Conservation (phyloP, 805 yeast species). For the Ogataea pignaliae region DNA sequence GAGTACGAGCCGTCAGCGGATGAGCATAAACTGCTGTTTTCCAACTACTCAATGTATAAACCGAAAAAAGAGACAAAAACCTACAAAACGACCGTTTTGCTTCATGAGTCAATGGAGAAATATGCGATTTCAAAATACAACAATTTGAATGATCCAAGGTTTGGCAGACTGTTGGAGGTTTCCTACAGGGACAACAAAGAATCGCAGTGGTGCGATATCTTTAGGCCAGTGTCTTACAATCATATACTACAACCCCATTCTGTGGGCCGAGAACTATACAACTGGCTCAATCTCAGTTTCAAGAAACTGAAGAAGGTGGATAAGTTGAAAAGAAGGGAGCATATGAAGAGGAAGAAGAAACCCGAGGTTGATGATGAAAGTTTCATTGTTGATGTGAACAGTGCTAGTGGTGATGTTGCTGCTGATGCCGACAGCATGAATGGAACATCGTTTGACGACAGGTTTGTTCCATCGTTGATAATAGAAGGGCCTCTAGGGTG, state of each 20-base stretch:
- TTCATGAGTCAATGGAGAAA: no score
- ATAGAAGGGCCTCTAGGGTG: constrained; percentile 67
- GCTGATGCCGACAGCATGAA: constrained; percentile 15
- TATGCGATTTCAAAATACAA: constrained; percentile 1
- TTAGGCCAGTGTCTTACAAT: constrained; percentile 33
- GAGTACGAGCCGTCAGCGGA: not conserved
- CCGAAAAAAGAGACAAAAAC: no score
- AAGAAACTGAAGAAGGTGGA: constrained; percentile 23
- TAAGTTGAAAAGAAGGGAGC: constrained; percentile 22
- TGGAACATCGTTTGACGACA: constrained; percentile 33
- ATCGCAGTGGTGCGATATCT: constrained; percentile 38
- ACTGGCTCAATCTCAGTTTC: constrained; percentile 42
- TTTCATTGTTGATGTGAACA: constrained; percentile 36
- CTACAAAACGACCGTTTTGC: no score
- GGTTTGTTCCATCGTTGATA: constrained; percentile 59
- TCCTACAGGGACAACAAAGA: constrained; percentile 4
- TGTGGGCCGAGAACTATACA: constrained; percentile 22
- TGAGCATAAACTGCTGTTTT: no score
- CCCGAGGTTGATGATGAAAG: constrained; percentile 25
- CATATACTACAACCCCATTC: constrained; percentile 32
- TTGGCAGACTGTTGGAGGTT: constrained; percentile 3
- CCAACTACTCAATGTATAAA: no score
- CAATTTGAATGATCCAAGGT: constrained; percentile 3
- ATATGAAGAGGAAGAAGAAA: constrained; percentile 17
- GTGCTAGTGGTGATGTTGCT: not conserved